phyloP scores from a whole-genome alignment of 75 land plant genomes.

The Pinus albicaulis region DNA sequence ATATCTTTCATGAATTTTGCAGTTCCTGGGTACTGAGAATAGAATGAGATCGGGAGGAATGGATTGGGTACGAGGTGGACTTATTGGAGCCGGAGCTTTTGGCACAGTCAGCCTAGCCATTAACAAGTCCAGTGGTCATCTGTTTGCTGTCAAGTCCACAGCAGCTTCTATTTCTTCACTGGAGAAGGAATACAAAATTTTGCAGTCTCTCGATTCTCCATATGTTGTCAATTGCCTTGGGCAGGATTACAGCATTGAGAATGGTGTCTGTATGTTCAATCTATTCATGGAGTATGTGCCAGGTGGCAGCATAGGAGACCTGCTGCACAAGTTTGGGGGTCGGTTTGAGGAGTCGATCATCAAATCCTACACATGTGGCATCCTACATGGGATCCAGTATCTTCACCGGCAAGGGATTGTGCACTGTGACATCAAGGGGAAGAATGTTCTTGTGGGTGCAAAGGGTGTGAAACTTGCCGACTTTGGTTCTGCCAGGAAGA shows the following conservation, averaged over 20 bases:
- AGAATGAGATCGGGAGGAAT: neutral
- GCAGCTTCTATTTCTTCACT: conserved; percentile 5
- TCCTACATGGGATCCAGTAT: conserved; percentile 40
- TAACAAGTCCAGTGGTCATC: conserved; percentile 13
- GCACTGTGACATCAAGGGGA: conserved; percentile 75
- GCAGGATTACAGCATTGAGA: conserved; percentile 19
- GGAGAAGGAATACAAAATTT: conserved; percentile 24
- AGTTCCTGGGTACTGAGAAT: no score
- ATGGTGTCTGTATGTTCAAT: conserved; percentile 19
- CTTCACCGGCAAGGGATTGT: conserved; percentile 50
- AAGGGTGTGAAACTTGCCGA: conserved; percentile 71
- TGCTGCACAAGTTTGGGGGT: conserved; percentile 13
- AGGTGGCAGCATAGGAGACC: conserved; percentile 28
- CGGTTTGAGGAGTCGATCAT: conserved; percentile 30
- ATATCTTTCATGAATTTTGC: no score
- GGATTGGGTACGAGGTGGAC: conserved; percentile 27
- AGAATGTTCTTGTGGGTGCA: conserved; percentile 54
- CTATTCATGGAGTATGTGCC: conserved; percentile 47
- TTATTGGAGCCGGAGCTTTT: conserved; percentile 43
- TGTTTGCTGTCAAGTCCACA: conserved; percentile 58
- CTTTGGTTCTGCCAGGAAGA: conserved; percentile 67
- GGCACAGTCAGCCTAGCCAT: conserved; percentile 47
- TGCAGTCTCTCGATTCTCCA: conserved; percentile 23
- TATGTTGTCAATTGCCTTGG: conserved; percentile 15
- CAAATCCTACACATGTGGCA: conserved; percentile 27